These are phyloP conservation scores for Myriosclerotinia curreyana DNA, from an alignment of 2,329 filamentous ascomycete genomes.

Conservation along the genomic window DNA sequence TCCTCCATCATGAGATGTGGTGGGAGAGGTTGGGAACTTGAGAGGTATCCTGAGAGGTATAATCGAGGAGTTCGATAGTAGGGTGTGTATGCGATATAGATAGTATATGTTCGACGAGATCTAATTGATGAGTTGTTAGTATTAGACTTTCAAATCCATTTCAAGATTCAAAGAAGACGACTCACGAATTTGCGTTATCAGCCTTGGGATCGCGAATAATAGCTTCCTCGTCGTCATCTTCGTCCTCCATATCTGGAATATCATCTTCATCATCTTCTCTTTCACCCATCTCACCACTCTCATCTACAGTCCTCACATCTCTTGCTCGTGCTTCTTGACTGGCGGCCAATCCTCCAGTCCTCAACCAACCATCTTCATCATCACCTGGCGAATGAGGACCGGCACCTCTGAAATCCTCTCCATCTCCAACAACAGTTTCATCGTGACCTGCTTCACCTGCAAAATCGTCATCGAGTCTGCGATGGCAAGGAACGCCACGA, in stretches of 20 bases:
- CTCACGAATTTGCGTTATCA: constrained; percentile 37
- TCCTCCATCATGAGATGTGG: constrained; percentile 93
- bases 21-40: constrained; percentile 74
- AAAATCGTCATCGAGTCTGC: constrained; percentile 89
- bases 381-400: constrained; percentile 48
- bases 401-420: constrained; percentile 58
- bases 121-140: constrained; percentile 44
- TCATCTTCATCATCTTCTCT: constrained; percentile 71
- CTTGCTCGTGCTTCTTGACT: constrained; percentile 72
- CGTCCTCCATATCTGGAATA: constrained; percentile 98
- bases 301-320: constrained; percentile 85
- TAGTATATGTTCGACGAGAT: constrained; percentile 86
- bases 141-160: not conserved
- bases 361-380: constrained; percentile 86
- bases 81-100: constrained; percentile 97
- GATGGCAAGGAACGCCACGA: constrained; percentile 88
- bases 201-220: constrained; percentile 74
- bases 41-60: constrained; percentile 87
- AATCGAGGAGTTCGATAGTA: constrained; percentile 95
- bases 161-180: constrained; percentile 17
- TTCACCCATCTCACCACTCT: constrained; percentile 81
- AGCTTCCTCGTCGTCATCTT: constrained; percentile 88
- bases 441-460: constrained; percentile 83
- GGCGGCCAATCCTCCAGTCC: constrained; percentile 75
- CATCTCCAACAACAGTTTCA: constrained; percentile 80